A percentile compares a stretch with the other conserved stretches of the same genome.
These are phyloP conservation scores for Cochlearia excelsa DNA, from an alignment of 345 rosid genomes.

Conservation along the genomic window DNA sequence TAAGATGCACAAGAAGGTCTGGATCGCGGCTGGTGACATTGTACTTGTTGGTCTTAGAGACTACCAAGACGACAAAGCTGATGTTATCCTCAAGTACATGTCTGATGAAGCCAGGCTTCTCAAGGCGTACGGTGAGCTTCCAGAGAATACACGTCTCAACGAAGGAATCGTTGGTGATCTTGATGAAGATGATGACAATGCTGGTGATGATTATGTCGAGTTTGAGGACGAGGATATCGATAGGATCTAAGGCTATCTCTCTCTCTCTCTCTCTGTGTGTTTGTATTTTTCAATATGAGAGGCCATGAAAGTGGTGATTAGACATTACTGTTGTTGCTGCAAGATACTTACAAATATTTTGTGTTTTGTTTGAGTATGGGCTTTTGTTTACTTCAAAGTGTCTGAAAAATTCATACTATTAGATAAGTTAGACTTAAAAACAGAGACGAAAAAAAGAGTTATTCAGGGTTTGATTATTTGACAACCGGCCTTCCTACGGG, in stretches of 20 bases:
- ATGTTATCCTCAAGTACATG: conserved; percentile 63
- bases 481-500: too few relatives aligned
- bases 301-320: too few relatives aligned
- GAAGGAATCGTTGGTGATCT: conserved; percentile 55
- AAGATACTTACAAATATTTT: too few relatives aligned
- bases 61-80: conserved; percentile 65
- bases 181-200: conserved; percentile 51
- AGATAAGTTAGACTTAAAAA: too few relatives aligned
- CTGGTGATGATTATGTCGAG: conserved; percentile 50
- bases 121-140: conserved; percentile 61
- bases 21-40: conserved; percentile 71
- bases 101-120: conserved; percentile 61
- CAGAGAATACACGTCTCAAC: conserved; percentile 50
- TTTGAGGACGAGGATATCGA: conserved; percentile 67
- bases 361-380: too few relatives aligned
- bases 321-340: too few relatives aligned
- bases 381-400: too few relatives aligned
- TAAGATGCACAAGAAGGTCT: conserved; percentile 70
- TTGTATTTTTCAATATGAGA: too few relatives aligned
- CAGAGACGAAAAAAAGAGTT: too few relatives aligned
- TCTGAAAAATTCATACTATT: too few relatives aligned
- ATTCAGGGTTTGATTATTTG: too few relatives aligned
- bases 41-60: conserved; percentile 64
- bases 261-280: background rate
- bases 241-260: conserved; percentile 38